Evolutionary conservation across 305 asterid species (phyloP), one percentile per base, ranked within the genome.

Genomic region (Fraxinus albicans): DNA sequence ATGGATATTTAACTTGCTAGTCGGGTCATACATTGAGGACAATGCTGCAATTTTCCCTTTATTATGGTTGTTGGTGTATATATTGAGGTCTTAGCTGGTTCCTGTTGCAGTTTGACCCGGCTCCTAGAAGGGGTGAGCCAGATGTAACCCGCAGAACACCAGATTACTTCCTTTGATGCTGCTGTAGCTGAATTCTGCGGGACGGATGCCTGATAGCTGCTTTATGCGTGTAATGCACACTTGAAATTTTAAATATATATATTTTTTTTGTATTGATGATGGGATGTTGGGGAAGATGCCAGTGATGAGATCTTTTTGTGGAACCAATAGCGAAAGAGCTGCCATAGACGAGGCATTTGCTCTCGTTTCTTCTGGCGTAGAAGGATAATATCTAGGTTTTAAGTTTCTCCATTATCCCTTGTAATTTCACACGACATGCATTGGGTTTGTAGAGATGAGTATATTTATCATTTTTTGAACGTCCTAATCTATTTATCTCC

Each of bases 81-180:
- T 63, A 27, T 34, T 36, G 19, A 35, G 27, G 33, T 40, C 19
- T 60, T 65, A 72, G 60, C 65, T 74, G 7, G 33, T 70, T 81
- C 53, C 8, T 75, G 55, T 77, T 79, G 83, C 88, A 90, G 93
- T 90, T 90, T 87, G 93, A 90, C 79, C 93, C 93, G 79, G 93
- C 93, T 80, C 93, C 93, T 17, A 87, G 92, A 82, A 87, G 93
- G 38, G 93, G 93, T 44, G 93, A 90, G 86, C 93, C 93, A 81
- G 93, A 89, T 80, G 93, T 90, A 10, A 90, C 93, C 73, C 91
- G 93, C 86, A 89, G 93, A 85, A 90, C 93, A 73, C 93, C 93
- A 1, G 93, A 90, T 83, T 90, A 90, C 87, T 90, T 90, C 88
- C 89, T 90, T 74, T 90, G 85, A 90, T 83, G 84, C 79, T 55